Percentiles rank a stretch among this genome's conserved stretches.
Conservation (phyloP, 495 filamentous ascomycete species). For the Podospora didyma region DNA sequence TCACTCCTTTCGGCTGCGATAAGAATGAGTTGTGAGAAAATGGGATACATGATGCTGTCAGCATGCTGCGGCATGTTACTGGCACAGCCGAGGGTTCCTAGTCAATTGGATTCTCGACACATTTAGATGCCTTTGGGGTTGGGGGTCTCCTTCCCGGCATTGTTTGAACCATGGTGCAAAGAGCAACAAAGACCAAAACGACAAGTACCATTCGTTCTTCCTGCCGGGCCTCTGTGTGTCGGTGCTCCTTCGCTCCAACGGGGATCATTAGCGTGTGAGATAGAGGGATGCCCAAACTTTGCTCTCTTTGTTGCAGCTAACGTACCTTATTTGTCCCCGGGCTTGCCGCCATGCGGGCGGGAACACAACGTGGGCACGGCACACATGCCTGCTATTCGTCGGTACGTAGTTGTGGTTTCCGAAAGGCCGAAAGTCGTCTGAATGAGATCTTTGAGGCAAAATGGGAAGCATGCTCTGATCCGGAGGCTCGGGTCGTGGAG, state of each 20-base stretch:
- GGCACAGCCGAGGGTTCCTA: too few relatives aligned
- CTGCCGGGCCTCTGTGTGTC: background rate
- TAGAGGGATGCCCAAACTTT: too few relatives aligned
- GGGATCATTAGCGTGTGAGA: too few relatives aligned
- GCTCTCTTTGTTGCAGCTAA: too few relatives aligned
- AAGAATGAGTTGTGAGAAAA: background rate
- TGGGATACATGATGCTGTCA: background rate
- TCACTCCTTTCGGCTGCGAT: background rate
- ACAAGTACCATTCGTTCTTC: background rate
- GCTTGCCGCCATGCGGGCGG: slow-evolving; percentile 1
- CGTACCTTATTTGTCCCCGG: background rate
- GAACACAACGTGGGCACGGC: slow-evolving; percentile 1
- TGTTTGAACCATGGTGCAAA: background rate
- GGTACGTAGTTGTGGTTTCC: slow-evolving; percentile 12
- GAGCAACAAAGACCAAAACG: background rate
- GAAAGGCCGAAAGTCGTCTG: slow-evolving; percentile 4
- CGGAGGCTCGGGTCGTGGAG: slow-evolving; percentile 8
- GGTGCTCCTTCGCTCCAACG: too few relatives aligned
- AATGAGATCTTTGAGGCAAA: slow-evolving; percentile 2
- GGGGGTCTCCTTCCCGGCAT: background rate
- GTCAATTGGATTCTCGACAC: too few relatives aligned
- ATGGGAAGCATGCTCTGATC: slow-evolving; percentile 1
- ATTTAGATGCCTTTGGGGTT: background rate
- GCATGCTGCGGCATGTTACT: background rate
- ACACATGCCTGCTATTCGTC: background rate